Evolutionary conservation across 169 alveolate species (phyloP), one percentile per base, ranked within the genome.

Genomic region (Eimeria tenella): DNA sequence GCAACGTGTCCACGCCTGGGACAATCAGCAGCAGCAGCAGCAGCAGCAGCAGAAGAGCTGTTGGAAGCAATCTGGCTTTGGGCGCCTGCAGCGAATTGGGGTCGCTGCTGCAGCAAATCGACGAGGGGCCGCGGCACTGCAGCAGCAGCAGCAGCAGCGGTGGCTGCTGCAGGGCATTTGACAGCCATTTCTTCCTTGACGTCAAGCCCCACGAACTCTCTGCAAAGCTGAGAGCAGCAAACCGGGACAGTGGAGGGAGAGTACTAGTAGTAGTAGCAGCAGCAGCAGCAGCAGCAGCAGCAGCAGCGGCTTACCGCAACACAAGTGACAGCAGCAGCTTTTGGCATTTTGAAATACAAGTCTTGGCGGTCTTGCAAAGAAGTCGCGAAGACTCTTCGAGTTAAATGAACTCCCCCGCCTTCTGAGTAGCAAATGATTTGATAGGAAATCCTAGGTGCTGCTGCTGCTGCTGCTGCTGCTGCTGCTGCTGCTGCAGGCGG

Each of bases 351-450:
- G 62, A 75, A 75, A n/a, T 10, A 65, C 42, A 65, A 21, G 31
- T 65, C 75, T 8, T 10, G 42, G 7, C 17, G 75, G 75, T 21
- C 25, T 5, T 19, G 17, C 42, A 19, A n/a, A 5, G 42, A 13
- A 65, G 75, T 8, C 9, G 75, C 31, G 9, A 65, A 5, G 42
- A 65, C 31, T 10, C 75, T 10, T 21, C 75, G 75, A 8, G 25
- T 5, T 5, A 65, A 65, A 5, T 65, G 75, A 65, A 65, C 17
- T 65, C 9, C 75, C 13, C 75, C 75, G 9, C 25, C 17, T n/a
- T 65, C 75, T 21, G 86, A 75, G 62, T 75, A 75, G 86, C 86
- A 75, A 75, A 75, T n/a, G 6, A 75, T 15, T 31, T 75, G 86
- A 31, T 75, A 75, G 21, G 65, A 75, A 9, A 75, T 75, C 5